These are phyloP conservation scores for Blastocystis sp. DNA, from an alignment of 352 stramenopile species.

Conservation along the genomic window DNA sequence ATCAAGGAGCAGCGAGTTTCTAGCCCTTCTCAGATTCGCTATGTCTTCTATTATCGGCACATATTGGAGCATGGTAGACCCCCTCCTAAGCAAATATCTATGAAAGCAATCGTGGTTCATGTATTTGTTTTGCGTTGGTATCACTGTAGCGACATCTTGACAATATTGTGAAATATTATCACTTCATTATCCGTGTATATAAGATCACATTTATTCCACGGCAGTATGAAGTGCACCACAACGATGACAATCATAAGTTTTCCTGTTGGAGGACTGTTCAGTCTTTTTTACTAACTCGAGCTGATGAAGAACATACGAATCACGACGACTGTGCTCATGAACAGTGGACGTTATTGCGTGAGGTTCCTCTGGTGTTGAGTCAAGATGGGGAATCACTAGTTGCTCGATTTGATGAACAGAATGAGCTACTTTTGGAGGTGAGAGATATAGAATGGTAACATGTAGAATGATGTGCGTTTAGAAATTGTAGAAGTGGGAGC, in stretches of 20 bases:
- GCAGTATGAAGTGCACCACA: background rate
- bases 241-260: background rate
- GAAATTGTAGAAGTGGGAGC: background rate
- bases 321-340: background rate
- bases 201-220: background rate
- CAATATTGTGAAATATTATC: background rate
- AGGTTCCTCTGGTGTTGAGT: background rate
- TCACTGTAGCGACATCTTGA: background rate
- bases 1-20: constrained; percentile 36
- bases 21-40: constrained; percentile 52
- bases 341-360: background rate
- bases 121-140: background rate
- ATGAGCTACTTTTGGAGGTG: background rate
- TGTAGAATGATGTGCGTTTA: background rate
- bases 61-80: background rate
- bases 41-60: constrained; percentile 45
- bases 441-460: background rate
- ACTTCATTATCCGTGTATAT: background rate
- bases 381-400: background rate
- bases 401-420: background rate
- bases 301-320: background rate
- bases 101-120: background rate
- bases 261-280: background rate
- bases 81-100: background rate
- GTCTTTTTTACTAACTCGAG: background rate